Base-by-base conservation (phyloP, 148 eudicot species). In the Camellia sinensis region DNA sequence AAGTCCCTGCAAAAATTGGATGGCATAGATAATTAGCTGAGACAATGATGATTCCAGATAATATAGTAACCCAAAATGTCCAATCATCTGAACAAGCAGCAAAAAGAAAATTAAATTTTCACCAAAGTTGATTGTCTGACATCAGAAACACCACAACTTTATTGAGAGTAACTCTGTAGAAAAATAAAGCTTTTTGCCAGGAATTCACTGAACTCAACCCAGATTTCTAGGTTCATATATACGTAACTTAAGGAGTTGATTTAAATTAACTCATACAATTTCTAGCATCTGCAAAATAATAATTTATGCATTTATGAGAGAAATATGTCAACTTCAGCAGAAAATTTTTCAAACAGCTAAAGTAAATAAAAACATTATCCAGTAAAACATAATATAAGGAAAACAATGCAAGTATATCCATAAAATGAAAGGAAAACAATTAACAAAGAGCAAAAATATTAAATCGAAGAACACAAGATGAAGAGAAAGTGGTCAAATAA, bases 1-100 rank as follows among this genome's bases (percentile, higher is more conserved):
- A 79, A 80, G 83, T 63, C 97, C 97, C 98, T 94, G 90, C 78
- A 86, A 29, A 29, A 29, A 29, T 29, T 29, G 37, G 37, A 29
- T 29, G 37, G 37, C 37, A 29, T 29, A 29, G 37, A 29, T 29
- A 1, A 29, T 29, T 29, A 29, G 37, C 37, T 29, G 37, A 29
- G 37, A 29, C 37, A 29, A 29, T 29, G 37, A 29, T 29, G 37
- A 29, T 29, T 29, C 37, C 37, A 29, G 37, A 29, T 29, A 29
- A 29, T 29, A 29, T 29, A 29, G 37, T 29, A 29, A 29, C 37
- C 37, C 37, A 29, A 29, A 29, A 29, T 29, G 37, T 29, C 37
- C 37, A 29, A 29, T 29, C 37, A 29, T 29, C 37, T 29, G 37
- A 29, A 29, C 37, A 29, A 29, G 1, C 1, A 29, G 37, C 37